Evolutionary conservation across 2,329 filamentous ascomycete species (phyloP), one percentile per base, ranked within the genome.

Genomic region (Pyrenochaeta sp.): DNA sequence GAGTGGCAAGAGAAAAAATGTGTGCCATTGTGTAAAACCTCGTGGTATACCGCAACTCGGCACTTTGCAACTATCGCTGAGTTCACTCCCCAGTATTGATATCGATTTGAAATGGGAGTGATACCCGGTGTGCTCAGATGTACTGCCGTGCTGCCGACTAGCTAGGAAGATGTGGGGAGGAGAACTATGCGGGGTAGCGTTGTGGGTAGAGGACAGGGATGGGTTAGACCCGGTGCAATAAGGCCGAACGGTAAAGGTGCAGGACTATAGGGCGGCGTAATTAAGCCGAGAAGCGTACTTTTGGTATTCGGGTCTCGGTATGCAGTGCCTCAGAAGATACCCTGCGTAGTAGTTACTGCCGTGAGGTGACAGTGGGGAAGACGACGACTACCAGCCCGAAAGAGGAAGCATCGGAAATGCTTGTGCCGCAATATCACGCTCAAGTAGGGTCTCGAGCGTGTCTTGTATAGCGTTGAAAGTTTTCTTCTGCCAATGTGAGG

Each of bases 21-120:
- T 67, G 64, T n/a, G 64, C 64, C 63, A 67, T 67, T n/a, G n/a
- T 52, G 23, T 13, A 42, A 32, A n/a, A n/a, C n/a, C n/a, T n/a
- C n/a, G n/a, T n/a, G n/a, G n/a, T n/a, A n/a, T n/a, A n/a, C n/a
- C n/a, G n/a, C n/a, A n/a, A n/a, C n/a, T 38, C 26, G 13, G 31
- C 10, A 13, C 17, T 35, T 7, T 18, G 20, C 15, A 32, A 17
- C 29, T 9, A 7, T 18, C 29, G 8, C 14, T 11, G 15, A 14
- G 13, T 20, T 13, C 8, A 23, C 31, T 14, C 3, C 22, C 19
- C 18, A 22, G 13, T 20, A 22, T 4, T 13, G 31, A 34, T 17
- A 14, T 34, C 18, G 17, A n/a, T n/a, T n/a, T n/a, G n/a, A n/a
- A n/a, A n/a, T n/a, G n/a, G n/a, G 15, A 22, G 28, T 6, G 19